These are phyloP conservation scores for Plasmodium malariae DNA, from an alignment of 169 alveolate species.

Conservation along the genomic window DNA sequence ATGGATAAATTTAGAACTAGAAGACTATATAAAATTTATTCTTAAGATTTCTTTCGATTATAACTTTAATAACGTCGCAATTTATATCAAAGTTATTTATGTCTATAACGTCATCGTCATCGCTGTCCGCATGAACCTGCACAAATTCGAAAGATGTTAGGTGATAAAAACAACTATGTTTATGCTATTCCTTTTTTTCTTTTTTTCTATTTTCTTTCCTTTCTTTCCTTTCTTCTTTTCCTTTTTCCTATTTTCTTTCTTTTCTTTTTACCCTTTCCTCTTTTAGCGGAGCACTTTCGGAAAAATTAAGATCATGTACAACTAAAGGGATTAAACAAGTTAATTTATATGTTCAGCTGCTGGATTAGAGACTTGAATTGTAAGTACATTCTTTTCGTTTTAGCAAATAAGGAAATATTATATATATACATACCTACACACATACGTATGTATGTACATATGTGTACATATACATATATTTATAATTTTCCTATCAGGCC, in stretches of 20 bases:
- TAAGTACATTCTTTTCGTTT: not conserved
- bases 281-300: not conserved
- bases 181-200: not conserved
- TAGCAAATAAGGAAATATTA: not conserved
- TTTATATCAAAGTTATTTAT: slow-evolving; percentile 54
- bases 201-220: too few relatives aligned
- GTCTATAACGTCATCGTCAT: slow-evolving; percentile 66
- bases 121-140: slow-evolving; percentile 13
- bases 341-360: too few relatives aligned
- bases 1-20: too few relatives aligned
- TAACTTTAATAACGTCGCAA: slow-evolving; percentile 32
- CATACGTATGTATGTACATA: not conserved
- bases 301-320: not conserved
- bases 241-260: not conserved
- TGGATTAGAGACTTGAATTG: too few relatives aligned
- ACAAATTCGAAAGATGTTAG: not conserved
- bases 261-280: slow-evolving; percentile 24
- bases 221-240: slow-evolving; percentile 20
- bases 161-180: too few relatives aligned
- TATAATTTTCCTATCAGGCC: not conserved
- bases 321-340: slow-evolving; percentile 54
- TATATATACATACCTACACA: too few relatives aligned
- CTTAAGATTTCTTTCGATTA: not conserved
- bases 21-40: too few relatives aligned
- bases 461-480: not conserved